Base-by-base conservation (phyloP, 768 basidiomycete species). In the Hypholoma sublateritium region DNA sequence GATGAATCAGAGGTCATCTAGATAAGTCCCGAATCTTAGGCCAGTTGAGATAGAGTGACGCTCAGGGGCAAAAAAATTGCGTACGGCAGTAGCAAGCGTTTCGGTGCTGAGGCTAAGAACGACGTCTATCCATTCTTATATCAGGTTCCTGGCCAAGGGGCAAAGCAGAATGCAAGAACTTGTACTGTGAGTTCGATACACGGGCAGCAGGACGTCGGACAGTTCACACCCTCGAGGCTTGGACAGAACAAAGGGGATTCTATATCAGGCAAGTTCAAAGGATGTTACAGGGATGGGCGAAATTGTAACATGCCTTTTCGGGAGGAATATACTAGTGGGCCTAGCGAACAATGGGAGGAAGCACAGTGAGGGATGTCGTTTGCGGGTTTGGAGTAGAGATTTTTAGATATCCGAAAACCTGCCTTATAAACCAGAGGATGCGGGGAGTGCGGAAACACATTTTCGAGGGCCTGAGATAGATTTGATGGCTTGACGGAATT, bases 191-290 rank as follows among this genome's bases (percentile, higher is more conserved):
- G 66, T 68, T 73, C 70, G 72, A 72, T 70, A 69, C 64, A 74
- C 71, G 63, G 61, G 67, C 65, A 67, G 67, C 67, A 67, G 67
- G 65, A 67, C 65, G 68, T 63, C 66, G 65, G 68, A 69, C 70
- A 66, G 68, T 74, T 74, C 74, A 73, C 73, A 73, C 72, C 70
- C 65, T 67, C 65, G 59, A 62, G 63, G 39, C 64, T 62, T 32
- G 61, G 53, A 47, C 46, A 67, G 72, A 72, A 79, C 78, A 81
- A 81, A 76, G 77, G 77, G 71, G 68, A 66, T 62, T 71, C 79
- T 76, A 74, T 68, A 79, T 77, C 72, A 71, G 78, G 78, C 73
- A 81, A 69, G 75, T 76, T 78, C 65, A 80, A 81, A 77, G 76
- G 70, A 61, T 65, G 65, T 70, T 66, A 67, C 64, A 53, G 56